phyloP scores from a whole-genome alignment of 2,329 filamentous ascomycete species.

The Colletotrichum sp. region DNA sequence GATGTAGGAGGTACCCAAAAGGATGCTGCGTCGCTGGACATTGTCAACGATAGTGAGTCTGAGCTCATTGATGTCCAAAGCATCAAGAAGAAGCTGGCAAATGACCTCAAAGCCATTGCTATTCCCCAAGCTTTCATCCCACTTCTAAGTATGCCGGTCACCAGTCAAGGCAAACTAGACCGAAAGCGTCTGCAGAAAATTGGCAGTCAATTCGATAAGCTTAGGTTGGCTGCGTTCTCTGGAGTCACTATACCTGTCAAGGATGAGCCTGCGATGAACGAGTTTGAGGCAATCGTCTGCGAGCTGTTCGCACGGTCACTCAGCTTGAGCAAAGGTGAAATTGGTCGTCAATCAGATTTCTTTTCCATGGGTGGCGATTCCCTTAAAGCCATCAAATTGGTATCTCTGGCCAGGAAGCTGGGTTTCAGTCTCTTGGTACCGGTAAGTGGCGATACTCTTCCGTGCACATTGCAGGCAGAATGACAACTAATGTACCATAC shows the following conservation, averaged over 20 bases:
- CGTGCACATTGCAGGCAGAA: not conserved
- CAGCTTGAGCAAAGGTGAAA: not conserved
- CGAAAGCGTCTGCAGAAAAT: not conserved
- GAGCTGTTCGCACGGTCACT: not conserved
- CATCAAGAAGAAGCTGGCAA: not conserved
- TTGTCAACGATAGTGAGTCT: not conserved
- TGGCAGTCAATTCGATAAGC: not conserved
- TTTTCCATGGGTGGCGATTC: not conserved
- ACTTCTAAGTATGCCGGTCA: not conserved
- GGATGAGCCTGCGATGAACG: not conserved
- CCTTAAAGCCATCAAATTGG: not conserved
- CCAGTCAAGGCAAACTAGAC: not conserved
- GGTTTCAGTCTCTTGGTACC: not conserved
- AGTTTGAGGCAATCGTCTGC: not conserved
- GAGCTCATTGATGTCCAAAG: not conserved
- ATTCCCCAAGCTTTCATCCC: not conserved
- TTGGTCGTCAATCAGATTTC: not conserved
- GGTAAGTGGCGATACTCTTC: not conserved
- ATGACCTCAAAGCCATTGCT: not conserved
- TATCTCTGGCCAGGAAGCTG: not conserved
- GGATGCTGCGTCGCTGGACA: not conserved
- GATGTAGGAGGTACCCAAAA: not conserved
- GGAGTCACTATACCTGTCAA: fast-evolving
- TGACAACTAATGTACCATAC: not conserved
- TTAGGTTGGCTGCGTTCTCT: not conserved